These are phyloP conservation scores for Taphrina deformans DNA, from an alignment of 1,139 yeast species.

Conservation along the genomic window DNA sequence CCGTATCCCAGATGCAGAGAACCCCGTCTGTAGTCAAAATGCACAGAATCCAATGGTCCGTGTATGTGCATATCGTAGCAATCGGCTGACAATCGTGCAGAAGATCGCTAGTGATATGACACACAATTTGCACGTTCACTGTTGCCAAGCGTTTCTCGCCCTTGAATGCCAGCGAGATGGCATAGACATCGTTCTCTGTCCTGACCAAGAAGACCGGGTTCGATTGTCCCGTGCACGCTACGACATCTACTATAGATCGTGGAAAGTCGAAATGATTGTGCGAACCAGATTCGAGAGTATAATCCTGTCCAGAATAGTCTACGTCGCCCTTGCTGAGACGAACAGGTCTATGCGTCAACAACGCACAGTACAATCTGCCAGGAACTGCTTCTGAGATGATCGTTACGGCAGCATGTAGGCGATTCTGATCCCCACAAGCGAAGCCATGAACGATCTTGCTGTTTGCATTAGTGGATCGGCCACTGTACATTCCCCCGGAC, in stretches of 20 bases:
- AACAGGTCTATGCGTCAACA: background rate
- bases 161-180: background rate
- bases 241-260: background rate
- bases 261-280: background rate
- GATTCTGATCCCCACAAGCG: background rate
- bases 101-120: background rate
- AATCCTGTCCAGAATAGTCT: background rate
- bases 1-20: constrained; percentile 1
- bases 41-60: background rate
- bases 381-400: background rate
- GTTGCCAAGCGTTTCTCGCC: background rate
- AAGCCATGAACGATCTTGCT: background rate
- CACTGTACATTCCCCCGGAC: background rate
- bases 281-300: background rate
- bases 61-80: background rate
- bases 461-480: too few species aligned
- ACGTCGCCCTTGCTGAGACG: background rate
- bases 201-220: background rate
- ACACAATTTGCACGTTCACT: background rate
- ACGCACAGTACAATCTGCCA: background rate
- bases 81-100: background rate
- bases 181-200: background rate
- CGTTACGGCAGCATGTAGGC: background rate
- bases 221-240: background rate
- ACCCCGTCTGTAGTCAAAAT: background rate